Conservation (phyloP, 2,329 filamentous ascomycete species). For the Stenocarpella maydis region DNA sequence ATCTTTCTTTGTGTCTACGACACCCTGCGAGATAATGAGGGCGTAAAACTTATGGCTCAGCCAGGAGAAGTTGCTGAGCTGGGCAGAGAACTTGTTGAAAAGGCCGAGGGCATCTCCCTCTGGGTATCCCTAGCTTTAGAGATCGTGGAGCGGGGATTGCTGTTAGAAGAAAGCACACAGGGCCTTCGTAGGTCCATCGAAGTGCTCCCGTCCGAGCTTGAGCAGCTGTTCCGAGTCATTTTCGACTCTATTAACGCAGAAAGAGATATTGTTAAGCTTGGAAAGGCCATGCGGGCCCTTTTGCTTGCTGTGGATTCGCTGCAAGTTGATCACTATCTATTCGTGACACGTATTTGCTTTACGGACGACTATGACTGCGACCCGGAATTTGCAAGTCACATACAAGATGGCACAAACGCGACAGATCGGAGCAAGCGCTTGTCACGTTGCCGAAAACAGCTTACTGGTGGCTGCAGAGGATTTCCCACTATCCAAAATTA, state of each 20-base stretch:
- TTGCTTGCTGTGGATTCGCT: conserved; percentile 3
- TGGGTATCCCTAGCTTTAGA: conserved; percentile 37
- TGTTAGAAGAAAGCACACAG: conserved; percentile 22
- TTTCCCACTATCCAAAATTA: neutral
- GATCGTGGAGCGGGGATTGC: conserved; percentile 31
- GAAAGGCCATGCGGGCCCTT: neutral
- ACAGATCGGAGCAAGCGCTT: neutral
- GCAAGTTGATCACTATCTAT: fast-evolving
- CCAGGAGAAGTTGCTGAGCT: neutral
- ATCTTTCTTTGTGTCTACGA: neutral
- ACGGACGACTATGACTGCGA: conserved; percentile 15
- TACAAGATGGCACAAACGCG: neutral
- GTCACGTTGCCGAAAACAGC: conserved; percentile 11
- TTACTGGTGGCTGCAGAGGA: neutral
- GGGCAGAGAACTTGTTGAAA: conserved; percentile 12
- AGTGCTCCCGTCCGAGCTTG: conserved; percentile 32
- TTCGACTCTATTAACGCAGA: conserved; percentile 11
- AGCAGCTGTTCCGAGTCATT: conserved; percentile 33
- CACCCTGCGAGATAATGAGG: conserved; percentile 3
- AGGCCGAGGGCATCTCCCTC: conserved; percentile 37
- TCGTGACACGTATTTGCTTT: neutral
- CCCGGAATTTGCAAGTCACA: neutral
- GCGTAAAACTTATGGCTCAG: neutral
- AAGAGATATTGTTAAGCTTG: neutral
- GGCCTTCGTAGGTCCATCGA: conserved; percentile 32